Conservation (phyloP, 2,329 filamentous ascomycete genomes). For the Fusarium albosuccineum region DNA sequence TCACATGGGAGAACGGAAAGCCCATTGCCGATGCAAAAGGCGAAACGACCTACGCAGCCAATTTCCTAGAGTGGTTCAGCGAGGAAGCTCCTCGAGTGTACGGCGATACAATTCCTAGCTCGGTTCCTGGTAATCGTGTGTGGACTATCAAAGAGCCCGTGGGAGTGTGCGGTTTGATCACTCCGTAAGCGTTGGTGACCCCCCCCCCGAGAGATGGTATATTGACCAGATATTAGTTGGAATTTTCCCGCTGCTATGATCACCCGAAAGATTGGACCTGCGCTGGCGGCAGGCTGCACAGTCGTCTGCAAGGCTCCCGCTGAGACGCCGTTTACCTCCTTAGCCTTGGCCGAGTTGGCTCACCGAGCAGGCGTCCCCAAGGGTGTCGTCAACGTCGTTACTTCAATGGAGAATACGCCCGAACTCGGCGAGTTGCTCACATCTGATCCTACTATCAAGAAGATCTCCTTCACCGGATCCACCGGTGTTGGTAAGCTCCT, state of each 20-base stretch:
- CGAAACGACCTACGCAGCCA: constrained; percentile 79
- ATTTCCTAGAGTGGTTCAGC: constrained; percentile 85
- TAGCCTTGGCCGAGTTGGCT: constrained; percentile 88
- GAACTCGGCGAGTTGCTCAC: constrained; percentile 84
- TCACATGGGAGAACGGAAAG: constrained; percentile 94
- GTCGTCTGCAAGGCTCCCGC: constrained; percentile 92
- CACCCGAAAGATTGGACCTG: constrained; percentile 77
- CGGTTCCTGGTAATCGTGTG: constrained; percentile 78
- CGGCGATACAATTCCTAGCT: constrained; percentile 80
- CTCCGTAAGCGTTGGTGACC: constrained; percentile 65
- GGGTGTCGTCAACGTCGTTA: constrained; percentile 92
- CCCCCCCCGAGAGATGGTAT: background rate
- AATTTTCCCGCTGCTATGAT: constrained; percentile 88
- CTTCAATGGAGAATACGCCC: constrained; percentile 81
- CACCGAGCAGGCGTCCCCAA: constrained; percentile 89
- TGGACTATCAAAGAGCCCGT: constrained; percentile 86
- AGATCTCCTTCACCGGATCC: constrained; percentile 94
- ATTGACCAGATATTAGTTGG: constrained; percentile 65
- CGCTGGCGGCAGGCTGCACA: constrained; percentile 93
- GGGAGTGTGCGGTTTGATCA: constrained; percentile 85
- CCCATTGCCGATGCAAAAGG: constrained; percentile 80
- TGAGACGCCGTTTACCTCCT: constrained; percentile 91
- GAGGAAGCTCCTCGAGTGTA: constrained; percentile 82
- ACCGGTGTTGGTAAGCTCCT: constrained; percentile 78
- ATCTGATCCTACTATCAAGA: constrained; percentile 78